phyloP scores from a whole-genome alignment of 345 rosid species.

The Nasturtium officinale region DNA sequence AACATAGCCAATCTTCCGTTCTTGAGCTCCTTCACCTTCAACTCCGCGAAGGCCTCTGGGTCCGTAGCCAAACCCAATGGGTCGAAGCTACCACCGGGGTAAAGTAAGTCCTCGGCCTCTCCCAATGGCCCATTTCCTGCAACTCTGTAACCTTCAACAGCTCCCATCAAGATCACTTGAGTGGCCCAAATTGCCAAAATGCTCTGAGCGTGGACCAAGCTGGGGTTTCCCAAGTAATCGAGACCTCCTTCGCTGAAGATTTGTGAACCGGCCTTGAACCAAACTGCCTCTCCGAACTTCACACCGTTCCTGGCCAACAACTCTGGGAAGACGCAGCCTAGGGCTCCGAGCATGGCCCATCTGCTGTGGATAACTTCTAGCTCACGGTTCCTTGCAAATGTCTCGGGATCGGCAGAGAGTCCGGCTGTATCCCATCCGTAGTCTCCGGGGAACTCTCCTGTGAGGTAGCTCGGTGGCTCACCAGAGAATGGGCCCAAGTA shows the following conservation, averaged over 20 bases:
- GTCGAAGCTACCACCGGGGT: slow-evolving; percentile 60
- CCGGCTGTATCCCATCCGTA: slow-evolving; percentile 67
- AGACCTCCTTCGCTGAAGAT: slow-evolving; percentile 86
- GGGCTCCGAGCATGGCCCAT: slow-evolving; percentile 59
- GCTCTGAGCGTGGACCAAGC: slow-evolving; percentile 81
- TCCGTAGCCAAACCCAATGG: slow-evolving; percentile 64
- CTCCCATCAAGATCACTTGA: slow-evolving; percentile 84
- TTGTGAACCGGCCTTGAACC: slow-evolving; percentile 90
- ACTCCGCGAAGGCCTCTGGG: slow-evolving; percentile 81
- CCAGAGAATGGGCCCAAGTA: slow-evolving; percentile 84
- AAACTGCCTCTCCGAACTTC: slow-evolving; percentile 78
- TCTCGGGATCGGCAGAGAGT: slow-evolving; percentile 59
- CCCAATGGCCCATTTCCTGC: slow-evolving; percentile 61
- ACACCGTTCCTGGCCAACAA: slow-evolving; percentile 70
- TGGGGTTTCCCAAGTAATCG: slow-evolving; percentile 83
- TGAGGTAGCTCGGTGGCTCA: slow-evolving; percentile 58
- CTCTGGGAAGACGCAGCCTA: slow-evolving; percentile 60
- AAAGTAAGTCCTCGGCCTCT: slow-evolving; percentile 52
- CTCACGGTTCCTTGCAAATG: slow-evolving; percentile 56
- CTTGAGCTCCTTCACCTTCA: slow-evolving; percentile 84
- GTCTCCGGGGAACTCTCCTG: slow-evolving; percentile 74
- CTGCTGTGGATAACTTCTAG: slow-evolving; percentile 59
- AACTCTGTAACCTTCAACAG: slow-evolving; percentile 78
- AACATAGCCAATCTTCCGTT: slow-evolving; percentile 86
- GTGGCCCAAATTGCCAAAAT: slow-evolving; percentile 80